Conservation (phyloP, 257 asterid species). For the Solanum ahanhuiri region DNA sequence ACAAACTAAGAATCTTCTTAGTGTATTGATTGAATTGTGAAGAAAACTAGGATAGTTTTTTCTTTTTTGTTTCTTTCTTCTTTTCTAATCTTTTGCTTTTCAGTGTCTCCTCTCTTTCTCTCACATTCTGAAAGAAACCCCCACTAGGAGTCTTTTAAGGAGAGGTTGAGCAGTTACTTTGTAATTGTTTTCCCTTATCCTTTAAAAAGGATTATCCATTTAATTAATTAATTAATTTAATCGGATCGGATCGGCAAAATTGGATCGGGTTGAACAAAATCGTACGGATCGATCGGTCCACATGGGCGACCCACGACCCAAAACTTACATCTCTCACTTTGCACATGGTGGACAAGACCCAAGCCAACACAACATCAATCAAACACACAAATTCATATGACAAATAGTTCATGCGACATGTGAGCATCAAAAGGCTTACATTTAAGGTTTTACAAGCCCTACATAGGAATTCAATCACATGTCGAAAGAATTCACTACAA, state of each 20-base stretch:
- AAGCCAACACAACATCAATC: neutral
- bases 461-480: neutral
- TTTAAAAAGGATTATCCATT: too few species aligned
- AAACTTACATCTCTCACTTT: neutral
- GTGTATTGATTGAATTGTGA: neutral
- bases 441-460: neutral
- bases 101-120: neutral
- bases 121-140: neutral
- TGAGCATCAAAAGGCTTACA: neutral
- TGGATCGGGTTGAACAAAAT: neutral
- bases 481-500: too few species aligned
- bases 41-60: neutral
- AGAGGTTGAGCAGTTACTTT: too few species aligned
- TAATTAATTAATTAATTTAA: too few species aligned
- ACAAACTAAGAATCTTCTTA: neutral
- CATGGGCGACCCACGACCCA: too few species aligned
- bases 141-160: neutral
- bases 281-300: fast-evolving
- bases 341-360: neutral
- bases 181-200: neutral
- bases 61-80: neutral
- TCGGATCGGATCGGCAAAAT: neutral
- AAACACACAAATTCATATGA: neutral
- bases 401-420: neutral
- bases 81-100: too few species aligned